A percentile compares a stretch with the other conserved stretches of the same genome.
phyloP scores from a whole-genome alignment of 2,329 filamentous ascomycete species.

The Aspergillus flavus region DNA sequence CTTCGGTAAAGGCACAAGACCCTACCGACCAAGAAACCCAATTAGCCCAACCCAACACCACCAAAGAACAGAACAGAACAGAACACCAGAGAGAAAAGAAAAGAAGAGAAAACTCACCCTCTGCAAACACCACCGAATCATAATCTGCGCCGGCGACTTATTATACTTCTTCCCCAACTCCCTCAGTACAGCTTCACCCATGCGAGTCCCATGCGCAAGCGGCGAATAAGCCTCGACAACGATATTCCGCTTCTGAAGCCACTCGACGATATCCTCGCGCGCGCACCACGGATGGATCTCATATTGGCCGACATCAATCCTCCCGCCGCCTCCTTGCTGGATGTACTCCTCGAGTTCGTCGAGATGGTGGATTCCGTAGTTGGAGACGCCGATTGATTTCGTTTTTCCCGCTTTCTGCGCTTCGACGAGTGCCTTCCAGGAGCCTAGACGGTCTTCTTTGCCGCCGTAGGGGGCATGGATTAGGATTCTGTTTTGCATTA shows the following conservation, averaged over 20 bases:
- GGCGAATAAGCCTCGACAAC: conserved; percentile 79
- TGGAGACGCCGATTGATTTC: conserved; percentile 72
- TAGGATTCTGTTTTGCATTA: conserved; percentile 52
- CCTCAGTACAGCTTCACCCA: conserved; percentile 67
- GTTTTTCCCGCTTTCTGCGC: conserved; percentile 72
- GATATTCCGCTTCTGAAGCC: conserved; percentile 68
- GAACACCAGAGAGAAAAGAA: background rate
- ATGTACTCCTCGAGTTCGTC: conserved; percentile 63
- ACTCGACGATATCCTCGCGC: conserved; percentile 65
- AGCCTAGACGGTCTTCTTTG: conserved; percentile 65
- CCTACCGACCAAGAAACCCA: conserved; percentile 38
- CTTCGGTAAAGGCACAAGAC: conserved; percentile 66
- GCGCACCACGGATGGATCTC: conserved; percentile 85
- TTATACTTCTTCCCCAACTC: conserved; percentile 67
- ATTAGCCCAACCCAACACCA: background rate
- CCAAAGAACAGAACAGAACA: conserved; percentile 6
- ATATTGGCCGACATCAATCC: conserved; percentile 76
- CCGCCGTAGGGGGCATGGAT: conserved; percentile 80
- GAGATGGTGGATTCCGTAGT: conserved; percentile 75
- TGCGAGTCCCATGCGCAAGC: conserved; percentile 69
- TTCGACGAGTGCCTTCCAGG: conserved; percentile 77
- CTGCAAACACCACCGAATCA: conserved; percentile 79
- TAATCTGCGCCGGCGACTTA: conserved; percentile 71
- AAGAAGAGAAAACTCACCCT: conserved; percentile 59
- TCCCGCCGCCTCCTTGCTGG: conserved; percentile 61